phyloP scores from a whole-genome alignment of 768 basidiomycete genomes.

The Udeniomyces megalosporus region DNA sequence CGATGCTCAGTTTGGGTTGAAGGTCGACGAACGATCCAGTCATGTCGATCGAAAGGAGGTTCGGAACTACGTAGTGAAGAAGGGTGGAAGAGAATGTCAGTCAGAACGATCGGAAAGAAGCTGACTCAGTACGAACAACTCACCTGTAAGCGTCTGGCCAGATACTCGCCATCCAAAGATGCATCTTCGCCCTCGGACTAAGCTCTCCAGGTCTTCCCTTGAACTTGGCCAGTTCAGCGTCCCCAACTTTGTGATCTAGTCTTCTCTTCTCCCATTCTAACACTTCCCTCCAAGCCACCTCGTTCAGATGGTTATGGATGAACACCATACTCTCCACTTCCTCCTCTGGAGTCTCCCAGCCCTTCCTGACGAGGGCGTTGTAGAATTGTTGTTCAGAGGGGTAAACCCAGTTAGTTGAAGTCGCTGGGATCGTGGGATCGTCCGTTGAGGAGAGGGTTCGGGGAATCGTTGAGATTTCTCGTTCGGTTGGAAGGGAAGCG shows the following conservation, averaged over 20 bases:
- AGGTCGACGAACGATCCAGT: conserved; percentile 82
- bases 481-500: conserved; percentile 48
- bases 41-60: conserved; percentile 93
- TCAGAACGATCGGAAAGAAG: neutral
- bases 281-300: conserved; percentile 90
- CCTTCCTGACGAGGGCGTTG: conserved; percentile 88
- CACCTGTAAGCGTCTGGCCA: conserved; percentile 83
- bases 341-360: conserved; percentile 93
- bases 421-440: conserved; percentile 27
- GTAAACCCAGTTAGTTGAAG: conserved; percentile 57
- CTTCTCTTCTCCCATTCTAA: conserved; percentile 73
- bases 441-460: conserved; percentile 32
- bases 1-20: conserved; percentile 48
- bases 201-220: conserved; percentile 80
- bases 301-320: conserved; percentile 96
- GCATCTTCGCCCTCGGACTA: conserved; percentile 83
- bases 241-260: conserved; percentile 31
- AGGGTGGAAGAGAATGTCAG: neutral
- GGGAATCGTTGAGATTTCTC: conserved; percentile 73
- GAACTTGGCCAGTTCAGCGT: conserved; percentile 64
- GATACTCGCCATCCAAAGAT: conserved; percentile 71
- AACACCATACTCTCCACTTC: conserved; percentile 93
- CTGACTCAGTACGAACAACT: neutral
- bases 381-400: conserved; percentile 96
- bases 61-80: conserved; percentile 42